Evolutionary conservation across 139 green algal species (phyloP).

Genomic region (Micractinium conductrix): DNA sequence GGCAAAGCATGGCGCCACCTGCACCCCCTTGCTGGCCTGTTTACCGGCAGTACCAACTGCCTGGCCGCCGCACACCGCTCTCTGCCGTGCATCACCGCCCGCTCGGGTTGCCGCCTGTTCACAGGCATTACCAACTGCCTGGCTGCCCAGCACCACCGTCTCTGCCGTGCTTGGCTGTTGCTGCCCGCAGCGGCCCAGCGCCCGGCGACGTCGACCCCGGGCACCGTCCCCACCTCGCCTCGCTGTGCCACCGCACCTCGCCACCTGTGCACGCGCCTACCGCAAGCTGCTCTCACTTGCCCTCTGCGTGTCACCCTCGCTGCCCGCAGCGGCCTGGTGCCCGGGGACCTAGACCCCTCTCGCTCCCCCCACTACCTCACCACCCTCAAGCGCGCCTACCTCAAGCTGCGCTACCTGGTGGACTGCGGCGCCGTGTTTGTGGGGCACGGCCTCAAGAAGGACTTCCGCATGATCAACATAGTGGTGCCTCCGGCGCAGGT

Average conservation of each 20-base stretch:
- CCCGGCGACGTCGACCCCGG: too few relatives aligned
- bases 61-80: too few relatives aligned
- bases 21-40: too few relatives aligned
- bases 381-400: constrained; percentile 84
- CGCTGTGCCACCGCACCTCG: too few relatives aligned
- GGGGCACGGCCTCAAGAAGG: constrained; percentile 94
- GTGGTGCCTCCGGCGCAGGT: constrained; percentile 89
- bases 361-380: constrained; percentile 83
- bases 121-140: too few relatives aligned
- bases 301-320: background rate
- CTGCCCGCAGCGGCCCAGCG: too few relatives aligned
- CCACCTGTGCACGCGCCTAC: too few relatives aligned
- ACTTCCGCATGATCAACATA: constrained; percentile 98
- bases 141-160: too few relatives aligned
- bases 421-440: constrained; percentile 90
- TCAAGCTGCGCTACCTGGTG: constrained; percentile 92
- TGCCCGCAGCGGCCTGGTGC: constrained; percentile 60
- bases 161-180: too few relatives aligned
- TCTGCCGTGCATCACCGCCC: background rate
- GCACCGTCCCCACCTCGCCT: background rate
- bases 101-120: too few relatives aligned
- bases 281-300: background rate
- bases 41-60: too few relatives aligned
- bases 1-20: too few relatives aligned
- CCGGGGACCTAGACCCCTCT: constrained; percentile 82